phyloP scores from a whole-genome alignment of 805 yeast species.

The Metschnikowia chrysomelidarum region DNA sequence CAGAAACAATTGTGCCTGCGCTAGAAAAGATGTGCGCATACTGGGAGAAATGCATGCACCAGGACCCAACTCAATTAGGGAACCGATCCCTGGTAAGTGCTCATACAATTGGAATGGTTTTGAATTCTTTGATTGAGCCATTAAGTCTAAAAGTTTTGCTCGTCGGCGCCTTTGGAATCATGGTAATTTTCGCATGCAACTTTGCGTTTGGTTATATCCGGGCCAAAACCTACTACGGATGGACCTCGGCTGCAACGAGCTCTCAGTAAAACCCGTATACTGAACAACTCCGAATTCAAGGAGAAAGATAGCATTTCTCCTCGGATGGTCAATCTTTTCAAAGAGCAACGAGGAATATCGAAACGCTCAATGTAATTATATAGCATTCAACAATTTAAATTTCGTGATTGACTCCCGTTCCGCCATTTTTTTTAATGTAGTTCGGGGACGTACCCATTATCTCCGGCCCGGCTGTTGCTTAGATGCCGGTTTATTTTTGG shows the following conservation, averaged over 20 bases:
- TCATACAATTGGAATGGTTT: constrained; percentile 56
- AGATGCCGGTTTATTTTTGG: too few relatives aligned
- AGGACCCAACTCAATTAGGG: constrained; percentile 49
- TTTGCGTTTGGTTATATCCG: constrained; percentile 66
- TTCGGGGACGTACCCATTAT: too few relatives aligned
- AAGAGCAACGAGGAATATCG: too few relatives aligned
- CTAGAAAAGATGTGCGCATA: constrained; percentile 52
- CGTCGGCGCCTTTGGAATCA: constrained; percentile 41
- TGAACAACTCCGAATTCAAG: background rate
- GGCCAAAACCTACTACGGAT: constrained; percentile 50
- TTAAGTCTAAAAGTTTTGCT: constrained; percentile 58
- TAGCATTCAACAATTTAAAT: too few relatives aligned
- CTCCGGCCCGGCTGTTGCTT: too few relatives aligned
- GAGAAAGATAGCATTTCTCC: too few relatives aligned
- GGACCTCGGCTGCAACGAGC: constrained; percentile 9
- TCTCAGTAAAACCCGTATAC: background rate
- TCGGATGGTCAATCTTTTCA: too few relatives aligned
- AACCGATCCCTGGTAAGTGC: constrained; percentile 57
- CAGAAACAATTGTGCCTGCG: constrained; percentile 56
- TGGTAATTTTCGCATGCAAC: constrained; percentile 54
- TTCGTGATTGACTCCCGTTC: too few relatives aligned
- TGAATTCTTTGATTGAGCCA: constrained; percentile 67
- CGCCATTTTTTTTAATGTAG: too few relatives aligned
- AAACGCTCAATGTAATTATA: too few relatives aligned
- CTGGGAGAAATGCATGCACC: constrained; percentile 68